Conservation (phyloP, 148 eudicot genomes). For the Camellia japonica region DNA sequence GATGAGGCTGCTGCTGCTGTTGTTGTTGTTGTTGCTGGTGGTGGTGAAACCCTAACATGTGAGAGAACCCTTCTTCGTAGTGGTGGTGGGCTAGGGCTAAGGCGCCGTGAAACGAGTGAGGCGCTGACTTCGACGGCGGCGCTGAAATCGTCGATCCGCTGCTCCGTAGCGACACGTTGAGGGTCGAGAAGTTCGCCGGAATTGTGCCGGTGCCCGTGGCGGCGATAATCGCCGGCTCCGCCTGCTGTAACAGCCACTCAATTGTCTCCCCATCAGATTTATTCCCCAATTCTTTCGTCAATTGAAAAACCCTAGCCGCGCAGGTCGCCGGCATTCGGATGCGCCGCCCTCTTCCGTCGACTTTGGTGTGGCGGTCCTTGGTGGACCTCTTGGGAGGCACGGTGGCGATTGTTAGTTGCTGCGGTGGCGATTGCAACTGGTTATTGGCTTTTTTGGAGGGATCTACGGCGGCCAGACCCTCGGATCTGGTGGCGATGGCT, state of each 20-base stretch:
- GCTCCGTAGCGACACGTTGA: constrained; percentile 50
- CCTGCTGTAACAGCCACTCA: constrained; percentile 59
- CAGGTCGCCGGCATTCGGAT: constrained; percentile 70
- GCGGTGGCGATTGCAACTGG: constrained; percentile 9
- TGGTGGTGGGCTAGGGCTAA: constrained; percentile 36
- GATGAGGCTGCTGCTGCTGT: constrained; percentile 23
- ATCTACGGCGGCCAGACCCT: neutral
- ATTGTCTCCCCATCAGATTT: constrained; percentile 63
- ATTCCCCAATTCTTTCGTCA: constrained; percentile 49
- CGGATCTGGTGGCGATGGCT: constrained; percentile 47
- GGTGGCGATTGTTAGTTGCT: constrained; percentile 13
- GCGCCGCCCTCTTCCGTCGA: constrained; percentile 60
- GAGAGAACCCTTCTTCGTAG: constrained; percentile 41
- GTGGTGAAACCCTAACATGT: constrained; percentile 56
- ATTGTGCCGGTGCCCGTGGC: constrained; percentile 62
- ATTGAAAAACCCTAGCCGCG: constrained; percentile 59
- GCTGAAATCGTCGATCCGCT: constrained; percentile 45
- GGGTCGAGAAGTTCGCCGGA: constrained; percentile 53
- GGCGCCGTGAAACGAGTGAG: constrained; percentile 40
- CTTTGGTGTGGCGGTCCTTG: constrained; percentile 61
- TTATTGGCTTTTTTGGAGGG: constrained; percentile 19
- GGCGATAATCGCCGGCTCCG: constrained; percentile 58
- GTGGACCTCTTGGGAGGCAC: constrained; percentile 35
- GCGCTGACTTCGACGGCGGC: constrained; percentile 47
- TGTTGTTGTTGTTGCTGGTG: constrained; percentile 26